A percentile compares a stretch with the other conserved stretches of the same genome.
These are phyloP conservation scores for Fusarium sp. DNA, from an alignment of 2,329 filamentous ascomycete genomes.

Conservation along the genomic window DNA sequence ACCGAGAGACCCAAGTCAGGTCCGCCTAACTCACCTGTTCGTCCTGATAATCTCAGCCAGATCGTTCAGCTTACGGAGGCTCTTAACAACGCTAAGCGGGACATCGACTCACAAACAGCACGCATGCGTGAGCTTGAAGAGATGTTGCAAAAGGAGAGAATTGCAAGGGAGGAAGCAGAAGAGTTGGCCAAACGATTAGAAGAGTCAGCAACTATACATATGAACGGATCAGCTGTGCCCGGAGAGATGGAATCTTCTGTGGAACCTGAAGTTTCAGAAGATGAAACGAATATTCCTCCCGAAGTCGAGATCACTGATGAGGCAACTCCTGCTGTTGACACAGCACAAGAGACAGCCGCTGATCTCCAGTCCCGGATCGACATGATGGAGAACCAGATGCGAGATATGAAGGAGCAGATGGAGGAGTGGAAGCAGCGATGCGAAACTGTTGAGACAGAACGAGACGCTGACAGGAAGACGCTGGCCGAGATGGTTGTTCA, in stretches of 20 bases:
- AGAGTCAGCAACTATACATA: constrained; percentile 60
- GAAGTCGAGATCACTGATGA: constrained; percentile 53
- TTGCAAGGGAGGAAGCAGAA: constrained; percentile 86
- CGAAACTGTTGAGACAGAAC: constrained; percentile 83
- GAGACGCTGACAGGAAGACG: constrained; percentile 77
- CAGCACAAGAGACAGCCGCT: constrained; percentile 48
- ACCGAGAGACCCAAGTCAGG: constrained; percentile 79
- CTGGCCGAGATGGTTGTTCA: constrained; percentile 90
- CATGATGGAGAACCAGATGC: constrained; percentile 82
- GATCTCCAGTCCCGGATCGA: constrained; percentile 77
- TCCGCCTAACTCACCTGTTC: constrained; percentile 69
- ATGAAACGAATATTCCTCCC: constrained; percentile 34
- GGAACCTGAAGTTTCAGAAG: constrained; percentile 33
- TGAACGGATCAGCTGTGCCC: constrained; percentile 48
- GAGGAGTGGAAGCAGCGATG: constrained; percentile 82
- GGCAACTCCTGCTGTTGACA: constrained; percentile 57
- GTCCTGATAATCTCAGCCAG: constrained; percentile 74
- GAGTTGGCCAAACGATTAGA: constrained; percentile 80
- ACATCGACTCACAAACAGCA: constrained; percentile 85
- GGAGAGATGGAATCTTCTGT: constrained; percentile 39
- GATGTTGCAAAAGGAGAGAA: constrained; percentile 81
- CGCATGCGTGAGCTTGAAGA: constrained; percentile 84
- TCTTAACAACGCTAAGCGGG: constrained; percentile 84
- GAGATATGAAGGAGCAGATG: constrained; percentile 82
- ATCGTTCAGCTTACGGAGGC: constrained; percentile 88